These are phyloP conservation scores for Daldinia bambusicola DNA, from an alignment of 495 filamentous ascomycete genomes.

Conservation along the genomic window DNA sequence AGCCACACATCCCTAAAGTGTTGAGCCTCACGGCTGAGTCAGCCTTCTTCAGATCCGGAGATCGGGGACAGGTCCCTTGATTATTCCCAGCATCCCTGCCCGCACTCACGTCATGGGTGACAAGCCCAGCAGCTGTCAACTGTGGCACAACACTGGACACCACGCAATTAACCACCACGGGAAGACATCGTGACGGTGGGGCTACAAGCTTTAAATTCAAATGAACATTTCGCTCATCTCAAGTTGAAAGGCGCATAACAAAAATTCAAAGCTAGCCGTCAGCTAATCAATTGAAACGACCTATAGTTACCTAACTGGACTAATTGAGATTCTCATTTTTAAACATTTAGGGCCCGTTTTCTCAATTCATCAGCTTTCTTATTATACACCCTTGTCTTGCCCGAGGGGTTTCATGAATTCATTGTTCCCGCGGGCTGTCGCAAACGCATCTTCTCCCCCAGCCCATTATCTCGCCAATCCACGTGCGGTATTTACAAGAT, in stretches of 20 bases:
- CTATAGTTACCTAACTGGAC: no score
- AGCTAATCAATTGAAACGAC: background rate
- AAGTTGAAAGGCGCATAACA: background rate
- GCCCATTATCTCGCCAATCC: conserved; percentile 19
- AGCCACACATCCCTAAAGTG: background rate
- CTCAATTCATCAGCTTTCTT: background rate
- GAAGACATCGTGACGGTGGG: conserved; percentile 38
- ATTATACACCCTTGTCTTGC: background rate
- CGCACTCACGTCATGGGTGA: conserved; percentile 37
- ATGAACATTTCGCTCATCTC: background rate
- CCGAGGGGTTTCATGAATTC: conserved; percentile 33
- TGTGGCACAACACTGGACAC: conserved; percentile 36
- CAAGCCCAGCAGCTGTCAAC: conserved; percentile 15
- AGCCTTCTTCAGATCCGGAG: conserved; percentile 29
- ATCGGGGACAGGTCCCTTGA: conserved; percentile 27
- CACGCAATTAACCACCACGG: conserved; percentile 19
- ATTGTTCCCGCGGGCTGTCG: conserved; percentile 23
- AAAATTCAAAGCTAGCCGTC: background rate
- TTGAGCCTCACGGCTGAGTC: conserved; percentile 30
- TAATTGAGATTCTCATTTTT: no score
- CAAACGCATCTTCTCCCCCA: conserved; percentile 26
- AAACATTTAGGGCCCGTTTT: no score
- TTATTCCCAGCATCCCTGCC: conserved; percentile 5
- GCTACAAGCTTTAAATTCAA: conserved; percentile 24
- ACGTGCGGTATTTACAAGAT: conserved; percentile 42